Conservation (phyloP, 371 early-diverging fungal genomes). For the Mortierella sp. region DNA sequence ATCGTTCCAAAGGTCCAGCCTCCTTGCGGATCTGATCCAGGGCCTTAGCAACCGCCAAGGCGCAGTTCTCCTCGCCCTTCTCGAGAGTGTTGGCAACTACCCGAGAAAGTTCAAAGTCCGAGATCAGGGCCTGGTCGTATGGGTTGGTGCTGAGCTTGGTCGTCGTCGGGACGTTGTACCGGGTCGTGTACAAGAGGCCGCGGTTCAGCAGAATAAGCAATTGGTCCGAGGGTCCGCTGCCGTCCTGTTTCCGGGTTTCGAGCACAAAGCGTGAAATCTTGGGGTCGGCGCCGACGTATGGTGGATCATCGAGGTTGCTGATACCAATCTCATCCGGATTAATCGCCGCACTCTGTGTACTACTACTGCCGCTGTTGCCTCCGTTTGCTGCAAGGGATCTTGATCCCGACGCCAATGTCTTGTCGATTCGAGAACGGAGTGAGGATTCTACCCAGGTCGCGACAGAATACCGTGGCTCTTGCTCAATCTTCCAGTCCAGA, state of each 20-base stretch:
- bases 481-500: slow-evolving; percentile 55
- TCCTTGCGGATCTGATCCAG: slow-evolving; percentile 35
- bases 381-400: slow-evolving; percentile 9
- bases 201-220: slow-evolving; percentile 41
- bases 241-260: slow-evolving; percentile 24
- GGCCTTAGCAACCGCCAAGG: slow-evolving; percentile 33
- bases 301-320: slow-evolving; percentile 42
- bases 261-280: slow-evolving; percentile 36
- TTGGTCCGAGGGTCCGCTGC: slow-evolving; percentile 28
- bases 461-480: slow-evolving; percentile 31
- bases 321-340: slow-evolving; percentile 23
- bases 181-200: slow-evolving; percentile 32
- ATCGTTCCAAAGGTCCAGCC: neutral
- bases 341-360: neutral
- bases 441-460: slow-evolving; percentile 41
- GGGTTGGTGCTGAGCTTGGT: slow-evolving; percentile 15
- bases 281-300: slow-evolving; percentile 41
- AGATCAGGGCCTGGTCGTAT: slow-evolving; percentile 39
- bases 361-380: neutral
- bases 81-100: slow-evolving; percentile 32
- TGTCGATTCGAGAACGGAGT: slow-evolving; percentile 27
- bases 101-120: slow-evolving; percentile 45
- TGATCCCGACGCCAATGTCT: slow-evolving; percentile 20
- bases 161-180: neutral
- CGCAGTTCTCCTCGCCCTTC: slow-evolving; percentile 39